Conservation (phyloP, 345 rosid species). For the Salix exigua region DNA sequence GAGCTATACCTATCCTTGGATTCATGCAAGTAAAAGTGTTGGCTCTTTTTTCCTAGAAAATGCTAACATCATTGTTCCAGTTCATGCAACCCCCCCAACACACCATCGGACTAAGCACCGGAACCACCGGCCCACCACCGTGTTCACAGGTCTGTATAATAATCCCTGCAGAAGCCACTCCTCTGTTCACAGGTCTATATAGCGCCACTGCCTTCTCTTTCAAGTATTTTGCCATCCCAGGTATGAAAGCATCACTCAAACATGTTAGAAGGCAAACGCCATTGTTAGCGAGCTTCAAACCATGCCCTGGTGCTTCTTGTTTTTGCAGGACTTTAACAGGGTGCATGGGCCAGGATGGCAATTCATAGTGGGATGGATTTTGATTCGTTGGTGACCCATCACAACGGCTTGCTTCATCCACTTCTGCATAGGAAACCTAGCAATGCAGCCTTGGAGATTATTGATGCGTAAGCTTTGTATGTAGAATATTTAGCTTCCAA, state of each 20-base stretch:
- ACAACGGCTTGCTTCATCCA: constrained; percentile 33
- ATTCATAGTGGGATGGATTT: constrained; percentile 31
- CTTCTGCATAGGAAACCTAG: constrained; percentile 23
- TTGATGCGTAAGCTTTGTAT: constrained; percentile 5
- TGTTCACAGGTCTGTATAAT: constrained; percentile 1
- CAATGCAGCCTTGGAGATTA: constrained; percentile 13
- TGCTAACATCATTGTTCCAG: not conserved
- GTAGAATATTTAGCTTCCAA: constrained; percentile 8
- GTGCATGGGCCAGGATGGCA: constrained; percentile 24
- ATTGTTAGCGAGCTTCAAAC: constrained; percentile 63
- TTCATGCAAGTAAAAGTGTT: no score
- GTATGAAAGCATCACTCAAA: not conserved
- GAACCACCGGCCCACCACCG: not conserved
- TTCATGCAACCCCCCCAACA: not conserved
- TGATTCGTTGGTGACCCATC: constrained; percentile 30
- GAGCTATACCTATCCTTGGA: no score
- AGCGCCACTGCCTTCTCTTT: not conserved
- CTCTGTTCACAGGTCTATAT: not conserved
- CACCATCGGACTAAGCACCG: not conserved
- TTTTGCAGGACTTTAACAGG: constrained; percentile 27
- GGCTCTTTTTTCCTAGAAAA: not conserved
- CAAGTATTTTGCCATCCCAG: not conserved
- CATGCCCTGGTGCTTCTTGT: not conserved
- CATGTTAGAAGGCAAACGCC: constrained; percentile 84
- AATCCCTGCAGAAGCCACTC: not conserved